Evolutionary conservation across 352 stramenopile genomes (phyloP).

Genomic region (Globisporangium nagaii): DNA sequence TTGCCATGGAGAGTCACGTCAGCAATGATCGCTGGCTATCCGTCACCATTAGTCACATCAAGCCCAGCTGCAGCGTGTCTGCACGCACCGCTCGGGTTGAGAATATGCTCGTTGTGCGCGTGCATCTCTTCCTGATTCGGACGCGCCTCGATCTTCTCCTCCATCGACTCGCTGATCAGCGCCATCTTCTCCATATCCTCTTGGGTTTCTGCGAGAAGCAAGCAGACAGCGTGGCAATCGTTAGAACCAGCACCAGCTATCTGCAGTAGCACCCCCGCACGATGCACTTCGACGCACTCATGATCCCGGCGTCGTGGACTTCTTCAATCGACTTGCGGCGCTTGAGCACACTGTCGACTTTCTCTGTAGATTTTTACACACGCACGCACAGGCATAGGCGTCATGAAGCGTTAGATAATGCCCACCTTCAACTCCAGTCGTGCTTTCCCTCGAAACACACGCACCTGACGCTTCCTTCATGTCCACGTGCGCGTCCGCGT

Average conservation of each 20-base stretch:
- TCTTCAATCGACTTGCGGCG: conserved; percentile 43
- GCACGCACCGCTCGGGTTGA: conserved; percentile 29
- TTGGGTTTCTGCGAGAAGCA: conserved; percentile 17
- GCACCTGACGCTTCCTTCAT: conserved; percentile 32
- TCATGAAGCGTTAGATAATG: neutral
- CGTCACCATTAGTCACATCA: too few species aligned
- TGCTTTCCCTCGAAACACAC: neutral
- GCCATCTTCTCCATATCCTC: conserved; percentile 35
- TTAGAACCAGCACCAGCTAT: neutral
- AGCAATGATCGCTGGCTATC: neutral
- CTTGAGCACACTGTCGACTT: conserved; percentile 30
- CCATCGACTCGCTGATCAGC: conserved; percentile 31
- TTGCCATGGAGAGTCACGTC: neutral
- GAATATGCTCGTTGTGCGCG: conserved; percentile 41
- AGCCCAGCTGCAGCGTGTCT: neutral
- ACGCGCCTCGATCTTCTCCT: conserved; percentile 39
- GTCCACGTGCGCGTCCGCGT: conserved; percentile 9
- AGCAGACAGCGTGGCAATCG: neutral
- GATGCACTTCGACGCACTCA: conserved; percentile 29
- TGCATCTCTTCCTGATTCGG: conserved; percentile 46
- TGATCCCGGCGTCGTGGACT: conserved; percentile 36
- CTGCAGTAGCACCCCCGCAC: neutral
- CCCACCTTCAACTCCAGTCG: neutral
- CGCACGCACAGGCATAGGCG: neutral
- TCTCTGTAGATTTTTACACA: conserved; percentile 15